A percentile compares a stretch with the other conserved stretches of the same genome.
phyloP scores from a whole-genome alignment of 2,329 filamentous ascomycete genomes.

The Alternaria ventricosa region DNA sequence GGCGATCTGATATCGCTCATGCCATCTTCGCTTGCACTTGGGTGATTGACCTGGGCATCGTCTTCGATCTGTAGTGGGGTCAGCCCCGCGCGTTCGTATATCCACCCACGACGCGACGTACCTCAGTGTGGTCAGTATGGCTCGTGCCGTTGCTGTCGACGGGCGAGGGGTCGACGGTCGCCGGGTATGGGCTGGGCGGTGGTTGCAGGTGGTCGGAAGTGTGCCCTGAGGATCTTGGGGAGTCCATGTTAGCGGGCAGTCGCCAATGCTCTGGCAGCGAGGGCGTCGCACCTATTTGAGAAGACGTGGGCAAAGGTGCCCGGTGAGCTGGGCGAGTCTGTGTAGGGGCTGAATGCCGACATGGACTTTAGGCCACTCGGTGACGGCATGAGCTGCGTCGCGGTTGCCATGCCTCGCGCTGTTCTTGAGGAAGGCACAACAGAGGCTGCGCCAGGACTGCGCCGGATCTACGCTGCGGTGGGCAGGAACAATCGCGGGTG shows the following conservation, averaged over 20 bases:
- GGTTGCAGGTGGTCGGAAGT: constrained; percentile 56
- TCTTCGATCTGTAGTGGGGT: constrained; percentile 68
- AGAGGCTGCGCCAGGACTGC: constrained; percentile 33
- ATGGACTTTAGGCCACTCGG: constrained; percentile 50
- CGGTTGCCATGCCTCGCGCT: constrained; percentile 46
- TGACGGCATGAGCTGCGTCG: constrained; percentile 56
- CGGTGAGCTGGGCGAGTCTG: constrained; percentile 59
- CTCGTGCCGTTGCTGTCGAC: constrained; percentile 86
- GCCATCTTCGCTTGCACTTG: constrained; percentile 48
- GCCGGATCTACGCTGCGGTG: constrained; percentile 16
- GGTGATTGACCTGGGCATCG: constrained; percentile 68
- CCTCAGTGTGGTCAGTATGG: constrained; percentile 79
- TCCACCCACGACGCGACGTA: constrained; percentile 17
- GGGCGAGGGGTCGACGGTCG: constrained; percentile 77
- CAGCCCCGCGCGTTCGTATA: constrained; percentile 22
- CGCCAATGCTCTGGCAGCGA: constrained; percentile 11
- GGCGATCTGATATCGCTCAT: constrained; percentile 48
- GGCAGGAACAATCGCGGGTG: neutral
- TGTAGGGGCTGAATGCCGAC: constrained; percentile 57
- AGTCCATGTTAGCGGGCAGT: constrained; percentile 37
- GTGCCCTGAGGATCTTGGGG: constrained; percentile 52
- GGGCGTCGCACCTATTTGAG: constrained; percentile 55
- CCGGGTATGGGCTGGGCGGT: constrained; percentile 62
- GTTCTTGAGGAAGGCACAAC: constrained; percentile 20
- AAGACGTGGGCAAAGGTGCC: constrained; percentile 52